phyloP scores from a whole-genome alignment of 352 stramenopile genomes.

The Globisporangium middletonii region DNA sequence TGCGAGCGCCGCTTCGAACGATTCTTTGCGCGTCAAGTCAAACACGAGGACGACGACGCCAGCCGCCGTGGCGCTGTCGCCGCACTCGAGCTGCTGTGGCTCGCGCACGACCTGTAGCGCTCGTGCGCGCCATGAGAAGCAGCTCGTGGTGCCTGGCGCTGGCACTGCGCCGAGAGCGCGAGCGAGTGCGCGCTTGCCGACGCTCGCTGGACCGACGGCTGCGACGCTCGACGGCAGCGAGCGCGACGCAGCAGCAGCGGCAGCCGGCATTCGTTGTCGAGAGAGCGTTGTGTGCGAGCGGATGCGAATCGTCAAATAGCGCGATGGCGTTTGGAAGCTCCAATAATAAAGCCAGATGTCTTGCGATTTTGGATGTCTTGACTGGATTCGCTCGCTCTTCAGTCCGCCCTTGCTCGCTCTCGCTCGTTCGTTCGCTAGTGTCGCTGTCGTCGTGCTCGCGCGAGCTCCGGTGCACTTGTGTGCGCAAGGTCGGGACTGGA shows the following conservation, averaged over 20 bases:
- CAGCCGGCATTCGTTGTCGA: neutral
- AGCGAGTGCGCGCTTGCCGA: conserved; percentile 49
- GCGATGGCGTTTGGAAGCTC: neutral
- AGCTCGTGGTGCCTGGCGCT: neutral
- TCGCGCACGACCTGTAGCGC: conserved; percentile 12
- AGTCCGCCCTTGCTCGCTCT: too few relatives aligned
- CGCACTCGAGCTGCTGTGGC: conserved; percentile 8
- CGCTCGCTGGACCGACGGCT: conserved; percentile 32
- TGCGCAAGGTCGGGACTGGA: too few relatives aligned
- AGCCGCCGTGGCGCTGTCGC: conserved; percentile 8
- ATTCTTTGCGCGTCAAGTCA: conserved; percentile 34
- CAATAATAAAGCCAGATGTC: neutral
- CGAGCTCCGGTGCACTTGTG: too few relatives aligned
- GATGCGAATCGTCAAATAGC: neutral
- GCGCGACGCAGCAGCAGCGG: neutral
- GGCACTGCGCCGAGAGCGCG: conserved; percentile 31
- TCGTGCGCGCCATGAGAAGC: conserved; percentile 2
- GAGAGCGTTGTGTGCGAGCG: neutral
- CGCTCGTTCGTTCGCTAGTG: too few relatives aligned
- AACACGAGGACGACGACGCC: conserved; percentile 48
- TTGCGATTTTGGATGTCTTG: neutral
- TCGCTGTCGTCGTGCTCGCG: too few relatives aligned
- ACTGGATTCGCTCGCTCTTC: too few relatives aligned
- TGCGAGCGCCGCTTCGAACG: conserved; percentile 30
- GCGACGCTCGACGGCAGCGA: conserved; percentile 5